These are phyloP conservation scores for Cenococcum geophilum DNA, from an alignment of 495 filamentous ascomycete species.

Conservation along the genomic window DNA sequence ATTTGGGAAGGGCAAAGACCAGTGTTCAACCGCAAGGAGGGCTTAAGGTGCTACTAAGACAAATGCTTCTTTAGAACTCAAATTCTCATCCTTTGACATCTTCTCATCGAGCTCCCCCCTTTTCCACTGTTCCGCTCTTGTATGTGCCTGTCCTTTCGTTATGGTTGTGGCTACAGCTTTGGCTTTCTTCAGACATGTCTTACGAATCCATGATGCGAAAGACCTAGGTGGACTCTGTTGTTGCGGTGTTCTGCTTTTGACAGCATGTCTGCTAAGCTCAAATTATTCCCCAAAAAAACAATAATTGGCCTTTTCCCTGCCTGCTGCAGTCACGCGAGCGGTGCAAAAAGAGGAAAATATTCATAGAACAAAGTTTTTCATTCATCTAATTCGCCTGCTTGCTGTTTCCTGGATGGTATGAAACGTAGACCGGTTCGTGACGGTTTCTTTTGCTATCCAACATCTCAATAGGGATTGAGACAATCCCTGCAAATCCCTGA, in stretches of 20 bases:
- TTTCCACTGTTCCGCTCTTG: background rate
- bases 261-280: too few species aligned
- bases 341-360: too few species aligned
- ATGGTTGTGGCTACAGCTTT: background rate
- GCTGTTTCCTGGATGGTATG: too few species aligned
- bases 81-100: slow-evolving; percentile 20
- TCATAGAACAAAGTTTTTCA: too few species aligned
- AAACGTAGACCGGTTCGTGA: too few species aligned
- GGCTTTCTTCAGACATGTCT: background rate
- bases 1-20: slow-evolving; percentile 29
- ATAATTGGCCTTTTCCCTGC: too few species aligned
- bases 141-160: slow-evolving; percentile 1
- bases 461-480: too few species aligned
- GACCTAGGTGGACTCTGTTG: background rate
- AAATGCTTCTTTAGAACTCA: slow-evolving; percentile 23
- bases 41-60: slow-evolving; percentile 21
- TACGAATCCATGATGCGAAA: background rate
- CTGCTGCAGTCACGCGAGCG: too few species aligned
- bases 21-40: slow-evolving; percentile 21
- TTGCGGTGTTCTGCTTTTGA: background rate
- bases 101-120: background rate
- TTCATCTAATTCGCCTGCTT: too few species aligned
- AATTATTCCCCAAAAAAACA: too few species aligned
- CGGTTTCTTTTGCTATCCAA: too few species aligned
- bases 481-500: too few species aligned